Evolutionary conservation across 2,329 filamentous ascomycete species (phyloP), one percentile per base, ranked within the genome.

Genomic region (Fusarium nodosum): DNA sequence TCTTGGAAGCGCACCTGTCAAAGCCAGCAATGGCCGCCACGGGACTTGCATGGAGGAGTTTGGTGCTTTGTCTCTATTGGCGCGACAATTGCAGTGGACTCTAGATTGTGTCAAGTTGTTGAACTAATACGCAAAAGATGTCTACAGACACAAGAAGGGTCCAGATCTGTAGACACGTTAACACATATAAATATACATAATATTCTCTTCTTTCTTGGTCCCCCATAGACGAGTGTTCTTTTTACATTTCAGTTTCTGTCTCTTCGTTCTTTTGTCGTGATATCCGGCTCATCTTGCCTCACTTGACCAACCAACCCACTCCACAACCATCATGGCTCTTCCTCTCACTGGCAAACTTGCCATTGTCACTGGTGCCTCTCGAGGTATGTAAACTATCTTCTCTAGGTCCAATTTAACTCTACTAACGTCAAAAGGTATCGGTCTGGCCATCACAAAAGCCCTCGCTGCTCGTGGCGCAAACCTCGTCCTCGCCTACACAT

Each of bases 341-440:
- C 75, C 79, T 50, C 82, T 91, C n/a, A 88, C 93, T 76, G 91
- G 91, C 72, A 94, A 94, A 79, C 84, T 94, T 53, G 93, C 88
- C 55, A 90, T 97, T 70, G 85, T 96, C 47, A 96, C 93, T 2
- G 93, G 93, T 59, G 91, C 89, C 63, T 93, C 92, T 60, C 83
- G 93, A 83, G 92, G 92, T 93, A 83, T 66, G 31, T 13, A 16
- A 9, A 73, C 57, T 48, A 38, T 24, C 26, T 26, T 63, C n/a
- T 45, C 22, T 24, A 16, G 13, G 3, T 12, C 12, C 28, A 24
- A 56, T n/a, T 20, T 20, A 24, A 31, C 16, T 18, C 11, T 56
- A 7, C 66, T 69, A n/a, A 67, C 54, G 8, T 31, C 15, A 46
- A 12, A 38, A 75, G 73, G 69, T 36, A 75, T 75, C 22, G 73